Conservation (phyloP, 73 alveolate species). For the Stentor roeselii region DNA sequence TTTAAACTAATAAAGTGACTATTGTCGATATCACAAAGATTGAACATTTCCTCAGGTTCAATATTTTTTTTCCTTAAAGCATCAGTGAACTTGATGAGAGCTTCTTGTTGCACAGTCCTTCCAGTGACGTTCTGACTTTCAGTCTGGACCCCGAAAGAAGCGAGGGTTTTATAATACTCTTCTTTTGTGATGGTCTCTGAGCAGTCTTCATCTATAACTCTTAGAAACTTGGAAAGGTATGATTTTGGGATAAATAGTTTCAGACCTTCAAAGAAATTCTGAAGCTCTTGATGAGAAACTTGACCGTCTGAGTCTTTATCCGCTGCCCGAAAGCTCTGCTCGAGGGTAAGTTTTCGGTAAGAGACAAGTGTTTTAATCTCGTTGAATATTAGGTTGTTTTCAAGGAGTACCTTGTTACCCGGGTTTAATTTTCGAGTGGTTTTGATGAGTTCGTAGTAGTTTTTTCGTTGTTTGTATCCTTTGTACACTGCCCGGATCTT, state of each 20-base stretch:
- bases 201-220: conserved; percentile 59
- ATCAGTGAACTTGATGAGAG: conserved; percentile 37
- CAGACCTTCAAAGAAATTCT: conserved; percentile 25
- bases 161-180: conserved; percentile 56
- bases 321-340: conserved; percentile 52
- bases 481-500: conserved; percentile 39
- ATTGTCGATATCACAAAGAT: conserved; percentile 47
- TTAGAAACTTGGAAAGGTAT: conserved; percentile 33
- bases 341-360: conserved; percentile 45
- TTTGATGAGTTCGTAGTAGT: conserved; percentile 14
- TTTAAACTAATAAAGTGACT: conserved; percentile 27
- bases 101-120: conserved; percentile 38
- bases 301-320: conserved; percentile 43
- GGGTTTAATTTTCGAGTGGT: background rate
- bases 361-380: conserved; percentile 32
- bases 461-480: conserved; percentile 10
- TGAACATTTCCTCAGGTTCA: conserved; percentile 32
- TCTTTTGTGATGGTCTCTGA: conserved; percentile 45
- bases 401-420: conserved; percentile 28
- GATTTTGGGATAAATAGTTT: conserved; percentile 33
- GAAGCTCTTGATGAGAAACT: conserved; percentile 34
- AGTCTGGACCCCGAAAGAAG: conserved; percentile 49
- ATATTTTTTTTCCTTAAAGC: conserved; percentile 34
- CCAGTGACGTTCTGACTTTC: conserved; percentile 43
- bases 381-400: conserved; percentile 21